Percentiles rank a stretch among this genome's conserved stretches.
These are phyloP conservation scores for Leptosphaerulina australis DNA, from an alignment of 2,329 filamentous ascomycete genomes.

Conservation along the genomic window DNA sequence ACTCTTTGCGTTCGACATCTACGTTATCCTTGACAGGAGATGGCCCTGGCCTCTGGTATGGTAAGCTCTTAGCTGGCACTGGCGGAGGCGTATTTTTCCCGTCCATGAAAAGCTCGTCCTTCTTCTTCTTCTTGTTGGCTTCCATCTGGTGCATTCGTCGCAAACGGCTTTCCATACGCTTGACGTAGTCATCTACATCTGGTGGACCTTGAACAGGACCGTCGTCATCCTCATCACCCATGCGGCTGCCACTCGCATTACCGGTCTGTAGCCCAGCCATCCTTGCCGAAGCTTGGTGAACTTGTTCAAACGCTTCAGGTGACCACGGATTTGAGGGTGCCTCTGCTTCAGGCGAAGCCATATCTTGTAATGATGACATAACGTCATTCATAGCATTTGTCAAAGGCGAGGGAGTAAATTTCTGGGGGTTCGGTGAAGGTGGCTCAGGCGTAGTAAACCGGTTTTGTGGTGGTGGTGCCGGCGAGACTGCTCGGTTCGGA, in stretches of 20 bases:
- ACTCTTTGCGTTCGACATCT: conserved; percentile 40
- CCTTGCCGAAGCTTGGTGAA: conserved; percentile 52
- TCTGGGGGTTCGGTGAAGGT: conserved; percentile 58
- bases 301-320: conserved; percentile 78
- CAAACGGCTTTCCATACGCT: conserved; percentile 87
- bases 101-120: conserved; percentile 60
- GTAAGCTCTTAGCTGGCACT: conserved; percentile 64
- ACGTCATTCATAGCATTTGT: conserved; percentile 97
- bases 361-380: conserved; percentile 90
- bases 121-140: conserved; percentile 37
- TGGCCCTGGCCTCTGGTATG: conserved; percentile 49
- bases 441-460: conserved; percentile 66
- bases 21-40: conserved; percentile 44
- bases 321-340: conserved; percentile 79
- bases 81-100: conserved; percentile 59
- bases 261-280: conserved; percentile 68
- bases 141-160: conserved; percentile 67
- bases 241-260: conserved; percentile 66
- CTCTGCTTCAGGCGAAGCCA: conserved; percentile 67
- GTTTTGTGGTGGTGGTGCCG: conserved; percentile 45
- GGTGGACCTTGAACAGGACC: conserved; percentile 67
- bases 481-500: conserved; percentile 47
- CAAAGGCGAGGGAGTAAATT: conserved; percentile 81
- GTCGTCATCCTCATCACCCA: conserved; percentile 54
- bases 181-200: conserved; percentile 83